Evolutionary conservation across 306 rosid genomes (phyloP), one percentile per base, ranked within the genome.

Genomic region (Fagus crenata): DNA sequence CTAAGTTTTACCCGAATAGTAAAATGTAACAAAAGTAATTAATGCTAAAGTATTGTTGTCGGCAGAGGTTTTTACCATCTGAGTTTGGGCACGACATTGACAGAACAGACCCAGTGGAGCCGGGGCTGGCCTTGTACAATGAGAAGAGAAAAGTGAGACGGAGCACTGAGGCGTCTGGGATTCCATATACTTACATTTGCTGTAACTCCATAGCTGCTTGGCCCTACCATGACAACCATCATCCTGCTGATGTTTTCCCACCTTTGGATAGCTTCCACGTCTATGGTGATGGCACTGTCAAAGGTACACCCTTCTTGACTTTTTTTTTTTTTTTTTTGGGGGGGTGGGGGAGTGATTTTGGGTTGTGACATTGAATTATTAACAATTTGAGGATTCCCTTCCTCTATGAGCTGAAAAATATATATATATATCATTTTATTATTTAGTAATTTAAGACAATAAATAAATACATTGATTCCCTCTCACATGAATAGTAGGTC

Each of bases 131-230:
- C 0, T 7, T 70, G 58, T 70, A 70, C 59, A 32, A 49, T 0
- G 17, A 1, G 1, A 70, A 70, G 74, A 70, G 74, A 70, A 22
- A 2, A 15, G 74, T 70, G 0, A 46, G 74, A 43, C 14, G 55
- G 59, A 46, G 17, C 2, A 31, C 13, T 0, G 74, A 70, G 59
- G 59, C 18, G 2, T 41, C 74, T 49, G 74, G 74, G 22, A 49
- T 70, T 2, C 42, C 74, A 0, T 49, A 70, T 3, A 70, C 74
- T 0, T 70, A 70, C 41, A 70, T 70, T 12, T 70, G 74, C 17
- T 70, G 74, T 18, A 70, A 70, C 74, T 70, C 74, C 14, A 70
- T 70, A 31, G 74, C 74, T 28, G 74, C 74, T 0, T 70, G 74
- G 74, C 74, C 74, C 41, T 70, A 46, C 28, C 74, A 70, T 28